Percentiles rank a stretch among this genome's conserved stretches.
These are phyloP conservation scores for Globisporangium okanoganense DNA, from an alignment of 352 stramenopile genomes.

Conservation along the genomic window DNA sequence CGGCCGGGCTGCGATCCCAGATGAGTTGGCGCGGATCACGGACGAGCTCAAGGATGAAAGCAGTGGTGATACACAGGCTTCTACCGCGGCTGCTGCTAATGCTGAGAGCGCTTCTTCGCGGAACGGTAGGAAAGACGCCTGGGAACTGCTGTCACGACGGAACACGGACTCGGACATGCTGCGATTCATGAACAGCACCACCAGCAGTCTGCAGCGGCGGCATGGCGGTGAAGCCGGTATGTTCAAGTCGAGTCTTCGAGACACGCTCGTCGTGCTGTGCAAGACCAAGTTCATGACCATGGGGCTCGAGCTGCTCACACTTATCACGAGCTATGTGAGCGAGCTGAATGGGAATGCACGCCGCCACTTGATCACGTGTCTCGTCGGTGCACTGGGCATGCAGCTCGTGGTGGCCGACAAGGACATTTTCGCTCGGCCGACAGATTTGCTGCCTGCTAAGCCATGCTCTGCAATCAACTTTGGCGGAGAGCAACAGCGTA, in stretches of 20 bases:
- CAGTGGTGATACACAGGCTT: not conserved
- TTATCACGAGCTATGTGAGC: slow-evolving; percentile 60
- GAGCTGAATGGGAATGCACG: slow-evolving; percentile 36
- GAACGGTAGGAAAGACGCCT: slow-evolving; percentile 9
- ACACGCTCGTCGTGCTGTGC: slow-evolving; percentile 37
- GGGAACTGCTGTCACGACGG: slow-evolving; percentile 11
- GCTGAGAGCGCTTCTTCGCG: slow-evolving; percentile 7
- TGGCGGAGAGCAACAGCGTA: not conserved
- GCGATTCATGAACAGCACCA: slow-evolving; percentile 10
- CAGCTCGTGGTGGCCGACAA: slow-evolving; percentile 53
- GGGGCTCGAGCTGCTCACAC: slow-evolving; percentile 63
- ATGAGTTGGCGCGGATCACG: slow-evolving; percentile 42
- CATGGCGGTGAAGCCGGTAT: not conserved
- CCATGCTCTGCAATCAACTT: slow-evolving; percentile 2
- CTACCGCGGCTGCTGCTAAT: not conserved
- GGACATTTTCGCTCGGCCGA: slow-evolving; percentile 33
- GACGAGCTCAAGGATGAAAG: slow-evolving; percentile 14
- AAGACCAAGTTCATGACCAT: slow-evolving; percentile 73
- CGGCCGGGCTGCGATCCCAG: slow-evolving; percentile 63
- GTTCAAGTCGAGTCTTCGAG: slow-evolving; percentile 29
- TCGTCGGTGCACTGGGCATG: slow-evolving; percentile 49
- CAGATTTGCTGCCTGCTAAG: slow-evolving; percentile 3
- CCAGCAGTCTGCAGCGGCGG: slow-evolving; percentile 4
- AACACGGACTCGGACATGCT: slow-evolving; percentile 22
- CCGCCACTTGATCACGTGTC: slow-evolving; percentile 59